phyloP scores from a whole-genome alignment of 2,329 filamentous ascomycete species.

The Phialophora verrucosa region DNA sequence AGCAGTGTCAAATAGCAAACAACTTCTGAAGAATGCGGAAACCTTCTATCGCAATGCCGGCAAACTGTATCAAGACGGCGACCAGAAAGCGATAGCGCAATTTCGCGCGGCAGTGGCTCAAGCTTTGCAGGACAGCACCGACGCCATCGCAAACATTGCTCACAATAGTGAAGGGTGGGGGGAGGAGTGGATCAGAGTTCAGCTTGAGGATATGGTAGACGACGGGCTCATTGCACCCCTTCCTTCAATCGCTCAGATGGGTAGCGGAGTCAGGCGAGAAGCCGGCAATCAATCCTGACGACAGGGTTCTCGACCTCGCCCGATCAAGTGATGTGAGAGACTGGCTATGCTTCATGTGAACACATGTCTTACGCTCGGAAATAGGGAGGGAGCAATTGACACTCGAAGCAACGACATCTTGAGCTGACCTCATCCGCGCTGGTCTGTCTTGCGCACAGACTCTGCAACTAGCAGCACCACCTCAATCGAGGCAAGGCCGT shows the following conservation, averaged over 20 bases:
- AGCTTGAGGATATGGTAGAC: slow-evolving; percentile 38
- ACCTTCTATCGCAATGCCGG: slow-evolving; percentile 63
- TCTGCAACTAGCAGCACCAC: not conserved
- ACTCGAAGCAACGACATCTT: not conserved
- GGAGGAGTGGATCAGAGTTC: slow-evolving; percentile 31
- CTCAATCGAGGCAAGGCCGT: not conserved
- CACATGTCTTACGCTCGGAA: not conserved
- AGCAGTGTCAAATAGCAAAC: slow-evolving; percentile 53
- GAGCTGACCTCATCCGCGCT: not conserved
- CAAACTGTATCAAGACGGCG: slow-evolving; percentile 42
- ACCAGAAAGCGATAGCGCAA: slow-evolving; percentile 31
- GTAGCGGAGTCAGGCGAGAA: not conserved
- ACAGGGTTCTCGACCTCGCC: not conserved
- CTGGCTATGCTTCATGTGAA: not conserved
- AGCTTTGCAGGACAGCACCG: slow-evolving; percentile 14
- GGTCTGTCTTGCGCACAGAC: slow-evolving; percentile 1
- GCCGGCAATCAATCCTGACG: not conserved
- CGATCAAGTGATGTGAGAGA: not conserved
- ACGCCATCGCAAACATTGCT: slow-evolving; percentile 10
- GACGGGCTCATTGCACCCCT: slow-evolving; percentile 32
- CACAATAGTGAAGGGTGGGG: slow-evolving; percentile 8
- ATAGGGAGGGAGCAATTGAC: not conserved
- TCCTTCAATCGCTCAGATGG: not conserved
- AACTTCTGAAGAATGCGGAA: slow-evolving; percentile 61
- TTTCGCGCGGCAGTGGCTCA: slow-evolving; percentile 25